Conservation (phyloP, 139 green algal genomes). For the Chlamydomonas asymmetrica region DNA sequence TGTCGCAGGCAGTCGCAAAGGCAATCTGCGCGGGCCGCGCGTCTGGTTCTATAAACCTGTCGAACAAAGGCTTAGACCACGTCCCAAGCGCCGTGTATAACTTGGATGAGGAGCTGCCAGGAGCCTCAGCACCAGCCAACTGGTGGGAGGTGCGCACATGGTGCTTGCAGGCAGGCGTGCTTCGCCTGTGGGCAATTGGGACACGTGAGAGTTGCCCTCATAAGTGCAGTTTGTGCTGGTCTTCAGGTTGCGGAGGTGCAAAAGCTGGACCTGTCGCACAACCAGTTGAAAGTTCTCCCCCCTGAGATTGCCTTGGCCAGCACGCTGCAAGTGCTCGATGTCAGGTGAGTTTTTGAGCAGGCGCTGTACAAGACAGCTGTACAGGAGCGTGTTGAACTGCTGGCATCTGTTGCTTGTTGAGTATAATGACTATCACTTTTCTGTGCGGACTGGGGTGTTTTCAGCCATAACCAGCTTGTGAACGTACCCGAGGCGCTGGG, state of each 20-base stretch:
- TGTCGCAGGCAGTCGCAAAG: too few species aligned
- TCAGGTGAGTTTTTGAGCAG: neutral
- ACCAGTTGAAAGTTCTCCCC: constrained; percentile 40
- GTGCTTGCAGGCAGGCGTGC: neutral
- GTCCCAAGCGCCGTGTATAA: constrained; percentile 13
- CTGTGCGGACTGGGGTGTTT: neutral
- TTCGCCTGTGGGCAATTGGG: neutral
- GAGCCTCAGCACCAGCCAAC: constrained; percentile 14
- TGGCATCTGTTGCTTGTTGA: neutral
- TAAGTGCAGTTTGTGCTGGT: neutral
- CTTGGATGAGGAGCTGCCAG: neutral
- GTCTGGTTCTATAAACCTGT: too few species aligned
- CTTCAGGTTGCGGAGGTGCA: constrained; percentile 30
- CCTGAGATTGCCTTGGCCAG: constrained; percentile 4
- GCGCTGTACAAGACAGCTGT: neutral
- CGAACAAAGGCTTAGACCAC: too few species aligned
- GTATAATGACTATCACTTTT: neutral
- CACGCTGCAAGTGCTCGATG: constrained; percentile 18
- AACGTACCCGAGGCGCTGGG: constrained; percentile 28
- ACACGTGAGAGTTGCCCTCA: neutral
- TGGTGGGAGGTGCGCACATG: constrained; percentile 48
- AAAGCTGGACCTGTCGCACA: constrained; percentile 43
- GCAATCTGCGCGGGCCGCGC: too few species aligned
- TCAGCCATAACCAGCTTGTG: constrained; percentile 32
- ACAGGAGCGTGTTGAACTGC: neutral